phyloP scores from a whole-genome alignment of 139 green algal species.

The Tetradesmus lagerheimii region DNA sequence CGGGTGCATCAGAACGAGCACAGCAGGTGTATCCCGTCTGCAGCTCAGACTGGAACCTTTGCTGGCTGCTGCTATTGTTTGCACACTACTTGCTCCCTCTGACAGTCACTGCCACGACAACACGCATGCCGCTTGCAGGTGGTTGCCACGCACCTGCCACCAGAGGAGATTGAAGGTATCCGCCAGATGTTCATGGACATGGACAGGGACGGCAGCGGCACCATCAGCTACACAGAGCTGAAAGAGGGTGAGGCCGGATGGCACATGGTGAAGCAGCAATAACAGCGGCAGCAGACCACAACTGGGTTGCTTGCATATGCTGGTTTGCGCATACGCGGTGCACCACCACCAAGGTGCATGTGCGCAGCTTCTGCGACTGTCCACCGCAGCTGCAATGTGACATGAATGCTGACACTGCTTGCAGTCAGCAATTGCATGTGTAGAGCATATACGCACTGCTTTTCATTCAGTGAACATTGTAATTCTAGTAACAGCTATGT shows the following conservation, averaged over 20 bases:
- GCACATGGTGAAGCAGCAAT: neutral
- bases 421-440: too few relatives aligned
- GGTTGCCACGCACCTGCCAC: constrained; percentile 87
- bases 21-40: too few relatives aligned
- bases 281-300: neutral
- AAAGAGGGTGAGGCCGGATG: constrained; percentile 42
- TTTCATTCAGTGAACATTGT: too few relatives aligned
- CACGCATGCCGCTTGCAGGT: constrained; percentile 57
- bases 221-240: constrained; percentile 95
- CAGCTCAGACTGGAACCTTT: neutral
- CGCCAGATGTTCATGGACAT: constrained; percentile 91
- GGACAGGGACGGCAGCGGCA: constrained; percentile 91
- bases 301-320: neutral
- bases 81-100: neutral
- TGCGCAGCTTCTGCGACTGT: too few relatives aligned
- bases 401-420: too few relatives aligned
- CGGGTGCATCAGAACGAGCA: too few relatives aligned
- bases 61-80: neutral
- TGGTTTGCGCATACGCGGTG: too few relatives aligned
- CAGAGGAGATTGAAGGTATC: constrained; percentile 94
- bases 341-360: too few relatives aligned
- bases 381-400: too few relatives aligned
- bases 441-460: too few relatives aligned
- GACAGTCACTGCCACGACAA: neutral
- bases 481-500: neutral